Conservation (phyloP, 2,329 filamentous ascomycete species). For the Dryadomyces sulphureus region DNA sequence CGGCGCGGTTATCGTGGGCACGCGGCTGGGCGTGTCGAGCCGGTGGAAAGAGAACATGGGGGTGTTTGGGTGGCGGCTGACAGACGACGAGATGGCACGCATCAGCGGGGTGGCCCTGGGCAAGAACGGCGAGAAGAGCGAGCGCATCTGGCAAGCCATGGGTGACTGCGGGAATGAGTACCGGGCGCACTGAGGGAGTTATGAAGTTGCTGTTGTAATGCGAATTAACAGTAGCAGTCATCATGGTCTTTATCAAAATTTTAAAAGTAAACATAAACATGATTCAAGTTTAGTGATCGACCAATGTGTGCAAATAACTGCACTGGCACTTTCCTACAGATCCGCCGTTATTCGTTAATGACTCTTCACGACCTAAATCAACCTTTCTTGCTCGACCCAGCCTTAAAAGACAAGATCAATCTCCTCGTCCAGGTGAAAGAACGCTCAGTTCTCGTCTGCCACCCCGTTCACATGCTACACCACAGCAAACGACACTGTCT, state of each 20-base stretch:
- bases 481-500: too few species aligned
- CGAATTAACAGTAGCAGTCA: too few species aligned
- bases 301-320: too few species aligned
- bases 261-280: too few species aligned
- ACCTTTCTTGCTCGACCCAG: too few species aligned
- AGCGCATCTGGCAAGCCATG: slow-evolving; percentile 12
- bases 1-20: slow-evolving; percentile 20
- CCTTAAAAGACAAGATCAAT: slow-evolving; percentile 4
- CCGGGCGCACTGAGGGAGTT: slow-evolving; percentile 15
- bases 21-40: slow-evolving; percentile 16
- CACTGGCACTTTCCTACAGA: too few species aligned
- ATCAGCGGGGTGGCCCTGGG: slow-evolving; percentile 15
- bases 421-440: slow-evolving; percentile 2
- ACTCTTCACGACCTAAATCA: too few species aligned
- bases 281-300: too few species aligned
- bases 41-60: slow-evolving; percentile 16
- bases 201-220: too few species aligned
- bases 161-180: slow-evolving; percentile 22
- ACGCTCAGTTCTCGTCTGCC: slow-evolving; percentile 4
- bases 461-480: slow-evolving; percentile 4
- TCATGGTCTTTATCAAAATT: too few species aligned
- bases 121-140: slow-evolving; percentile 6
- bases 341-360: too few species aligned
- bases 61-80: slow-evolving; percentile 14
- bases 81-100: slow-evolving; percentile 12